Evolutionary conservation across 75 land plant genomes (phyloP), one percentile per base, ranked within the genome.

Genomic region (Larix kaempferi): DNA sequence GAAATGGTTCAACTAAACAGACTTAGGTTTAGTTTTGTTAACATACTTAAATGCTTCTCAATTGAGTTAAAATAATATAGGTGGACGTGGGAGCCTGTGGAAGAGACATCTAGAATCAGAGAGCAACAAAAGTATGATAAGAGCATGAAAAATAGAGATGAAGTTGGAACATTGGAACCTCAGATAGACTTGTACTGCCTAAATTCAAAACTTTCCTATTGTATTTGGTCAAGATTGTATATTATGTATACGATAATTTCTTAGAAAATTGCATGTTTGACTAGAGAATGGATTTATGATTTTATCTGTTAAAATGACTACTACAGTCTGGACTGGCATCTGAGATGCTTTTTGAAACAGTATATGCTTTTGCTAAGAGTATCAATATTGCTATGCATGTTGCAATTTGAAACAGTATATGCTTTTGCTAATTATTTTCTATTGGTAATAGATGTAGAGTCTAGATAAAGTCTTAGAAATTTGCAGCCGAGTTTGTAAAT

Each of bases 371-470:
- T 67, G 49, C 6, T 33, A 6, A 1, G n/a, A n/a, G n/a, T n/a
- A n/a, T n/a, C n/a, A n/a, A n/a, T n/a, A n/a, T n/a, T n/a, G n/a
- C n/a, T 35, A 67, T 8, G 21, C 21, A 67, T 17, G 22, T 39
- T 37, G 2, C 10, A 37, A 37, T 21, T 35, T 39, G 35, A 16
- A 67, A n/a, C 7, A 37, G 10, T 67, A 17, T 67, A 17, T 6
- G 19, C 8, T 64, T 64, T 67, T 67, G 49, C 6, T 33, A 6
- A 1, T 7, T 21, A 6, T 2, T 17, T 66, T 66, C 3, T 35
- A 33, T 88, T 59, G 29, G 78, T 14, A 12, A 14, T 74, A 26
- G 65, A 33, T 74, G 21, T 44, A 37, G 23, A 17, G 5, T 26
- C 56, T 49, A 49, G 54, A 49, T 11, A 49, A 49, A 13, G 44